phyloP scores from a whole-genome alignment of 2,329 filamentous ascomycete species.

The Didymella arachidicola region DNA sequence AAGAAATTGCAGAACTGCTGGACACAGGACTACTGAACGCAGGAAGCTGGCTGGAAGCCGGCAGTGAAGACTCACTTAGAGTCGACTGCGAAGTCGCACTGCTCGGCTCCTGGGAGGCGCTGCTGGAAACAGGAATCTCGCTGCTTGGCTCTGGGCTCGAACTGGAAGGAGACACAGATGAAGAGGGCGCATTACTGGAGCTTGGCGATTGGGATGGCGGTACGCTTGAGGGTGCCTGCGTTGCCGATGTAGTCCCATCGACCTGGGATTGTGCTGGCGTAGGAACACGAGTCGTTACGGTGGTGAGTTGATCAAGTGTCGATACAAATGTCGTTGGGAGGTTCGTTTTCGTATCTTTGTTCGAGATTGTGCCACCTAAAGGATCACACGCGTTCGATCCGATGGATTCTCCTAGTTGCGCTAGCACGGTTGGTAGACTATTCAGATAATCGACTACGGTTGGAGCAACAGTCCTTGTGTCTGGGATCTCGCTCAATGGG shows the following conservation, averaged over 20 bases:
- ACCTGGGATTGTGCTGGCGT: too few relatives aligned
- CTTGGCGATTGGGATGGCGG: neutral
- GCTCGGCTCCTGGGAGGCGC: conserved; percentile 15
- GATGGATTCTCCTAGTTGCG: conserved; percentile 42
- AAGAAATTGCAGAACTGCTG: conserved; percentile 1
- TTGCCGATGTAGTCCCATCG: too few relatives aligned
- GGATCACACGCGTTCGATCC: conserved; percentile 45
- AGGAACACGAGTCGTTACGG: too few relatives aligned
- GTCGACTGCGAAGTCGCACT: conserved; percentile 19
- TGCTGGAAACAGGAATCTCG: conserved; percentile 19
- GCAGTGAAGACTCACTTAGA: conserved; percentile 10
- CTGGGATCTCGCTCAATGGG: conserved; percentile 26
- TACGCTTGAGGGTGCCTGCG: conserved; percentile 4
- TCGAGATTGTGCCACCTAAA: conserved; percentile 11
- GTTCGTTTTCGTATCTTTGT: too few relatives aligned
- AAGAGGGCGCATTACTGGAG: conserved; percentile 17
- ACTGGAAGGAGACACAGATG: conserved; percentile 20
- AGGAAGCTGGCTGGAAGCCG: conserved; percentile 11
- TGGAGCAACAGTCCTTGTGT: conserved; percentile 35
- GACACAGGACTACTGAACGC: neutral
- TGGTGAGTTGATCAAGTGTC: too few relatives aligned
- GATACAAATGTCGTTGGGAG: too few relatives aligned
- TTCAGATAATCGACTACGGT: conserved; percentile 45
- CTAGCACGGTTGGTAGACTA: conserved; percentile 35
- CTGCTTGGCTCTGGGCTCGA: conserved; percentile 24